Evolutionary conservation across 768 basidiomycete genomes (phyloP), one percentile per base, ranked within the genome.

Genomic region (Boletus speciosus): DNA sequence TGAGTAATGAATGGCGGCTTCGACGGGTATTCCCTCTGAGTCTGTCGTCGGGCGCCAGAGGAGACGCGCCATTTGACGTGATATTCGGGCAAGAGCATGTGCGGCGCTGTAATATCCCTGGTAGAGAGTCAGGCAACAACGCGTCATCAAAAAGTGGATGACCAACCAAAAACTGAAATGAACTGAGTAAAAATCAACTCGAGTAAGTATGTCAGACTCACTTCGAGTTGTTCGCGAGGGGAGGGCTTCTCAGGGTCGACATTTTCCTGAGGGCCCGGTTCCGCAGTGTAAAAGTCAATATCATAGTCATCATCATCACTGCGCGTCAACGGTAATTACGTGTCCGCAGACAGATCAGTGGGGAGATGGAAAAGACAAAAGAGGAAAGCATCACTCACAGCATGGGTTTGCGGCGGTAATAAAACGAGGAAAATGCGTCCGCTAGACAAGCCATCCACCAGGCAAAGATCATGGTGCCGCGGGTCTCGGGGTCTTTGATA

Each of bases 401-500:
- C 61, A 87, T 78, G 7, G 92, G 91, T 71, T 93, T 92, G 58
- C 86, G 79, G 56, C 91, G 82, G 73, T 93, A 91, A 70, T 92
- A 93, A 32, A 84, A 84, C 31, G 90, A 81, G 27, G 83, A 82
- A 71, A 88, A 92, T 7, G 91, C 90, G 64, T 97, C 94, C 34
- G 82, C 78, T 43, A 93, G 75, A 69, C 87, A 90, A 8, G 92
- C 86, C 82, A 93, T 88, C 92, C 93, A 95, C 88, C 93, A 94
- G 1, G 92, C 87, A 65, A 92, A 93, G 48, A 90, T 87, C 85
- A 93, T 89, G 6, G 87, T 90, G 25, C 88, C 86, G 49, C 86
- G 82, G 47, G 78, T 83, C 63, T 91, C 90, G 38, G 82, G 77
- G 65, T 90, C 88, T 57, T 81, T 78, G 59, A 90, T 88, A 54